Evolutionary conservation across 768 basidiomycete genomes (phyloP).

Genomic region (Suillus fuscotomentosus): DNA sequence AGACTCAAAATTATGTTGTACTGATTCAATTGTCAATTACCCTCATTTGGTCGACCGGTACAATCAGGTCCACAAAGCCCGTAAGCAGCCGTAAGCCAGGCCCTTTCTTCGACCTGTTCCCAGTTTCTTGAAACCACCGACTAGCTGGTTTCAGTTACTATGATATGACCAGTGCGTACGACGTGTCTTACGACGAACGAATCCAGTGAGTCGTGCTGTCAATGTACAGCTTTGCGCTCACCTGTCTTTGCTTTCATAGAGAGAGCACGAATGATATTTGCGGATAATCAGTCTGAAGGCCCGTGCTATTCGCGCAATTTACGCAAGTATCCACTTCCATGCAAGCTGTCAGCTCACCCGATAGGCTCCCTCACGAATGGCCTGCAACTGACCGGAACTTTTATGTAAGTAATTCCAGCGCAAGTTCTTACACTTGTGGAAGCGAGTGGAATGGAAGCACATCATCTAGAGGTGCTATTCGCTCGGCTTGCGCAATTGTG

Average conservation of each 20-base stretch:
- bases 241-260: neutral
- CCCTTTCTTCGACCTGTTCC: neutral
- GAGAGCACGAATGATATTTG: neutral
- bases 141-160: neutral
- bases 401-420: neutral
- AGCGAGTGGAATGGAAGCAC: neutral
- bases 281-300: neutral
- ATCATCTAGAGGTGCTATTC: neutral
- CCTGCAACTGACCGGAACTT: too few relatives aligned
- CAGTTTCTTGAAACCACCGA: neutral
- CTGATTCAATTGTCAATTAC: neutral
- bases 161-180: neutral
- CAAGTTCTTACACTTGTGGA: neutral
- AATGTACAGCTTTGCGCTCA: neutral
- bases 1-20: neutral
- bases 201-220: neutral
- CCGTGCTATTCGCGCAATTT: neutral
- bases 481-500: neutral
- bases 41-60: neutral
- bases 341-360: neutral
- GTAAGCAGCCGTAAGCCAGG: neutral
- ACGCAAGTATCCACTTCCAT: neutral
- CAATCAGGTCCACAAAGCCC: neutral
- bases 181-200: neutral
- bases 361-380: neutral